Evolutionary conservation across 2,329 filamentous ascomycete species (phyloP).

Genomic region (Microdochium bolleyi): DNA sequence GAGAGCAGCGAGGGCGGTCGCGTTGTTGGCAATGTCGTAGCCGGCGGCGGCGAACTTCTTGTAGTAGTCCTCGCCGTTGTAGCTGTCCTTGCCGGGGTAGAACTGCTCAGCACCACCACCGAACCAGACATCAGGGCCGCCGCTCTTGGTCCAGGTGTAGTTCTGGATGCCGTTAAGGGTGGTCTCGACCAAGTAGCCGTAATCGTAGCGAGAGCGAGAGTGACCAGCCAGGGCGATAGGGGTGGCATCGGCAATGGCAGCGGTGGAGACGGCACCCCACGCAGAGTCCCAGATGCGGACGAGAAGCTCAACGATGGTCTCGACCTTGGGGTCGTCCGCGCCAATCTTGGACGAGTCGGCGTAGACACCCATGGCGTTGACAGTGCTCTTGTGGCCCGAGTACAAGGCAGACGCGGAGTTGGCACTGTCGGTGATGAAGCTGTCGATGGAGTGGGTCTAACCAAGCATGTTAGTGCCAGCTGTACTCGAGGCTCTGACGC

Average conservation of each 20-base stretch:
- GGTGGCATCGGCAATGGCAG: slow-evolving; percentile 74
- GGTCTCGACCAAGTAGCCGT: slow-evolving; percentile 67
- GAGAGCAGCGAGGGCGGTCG: slow-evolving; percentile 56
- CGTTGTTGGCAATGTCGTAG: slow-evolving; percentile 67
- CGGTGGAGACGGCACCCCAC: slow-evolving; percentile 68
- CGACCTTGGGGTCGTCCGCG: slow-evolving; percentile 81
- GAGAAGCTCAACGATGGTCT: slow-evolving; percentile 75
- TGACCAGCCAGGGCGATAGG: slow-evolving; percentile 69
- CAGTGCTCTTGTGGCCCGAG: slow-evolving; percentile 74
- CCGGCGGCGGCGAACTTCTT: slow-evolving; percentile 64
- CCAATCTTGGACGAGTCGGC: slow-evolving; percentile 64
- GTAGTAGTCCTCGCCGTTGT: slow-evolving; percentile 70
- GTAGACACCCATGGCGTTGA: slow-evolving; percentile 76
- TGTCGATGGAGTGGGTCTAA: slow-evolving; percentile 72
- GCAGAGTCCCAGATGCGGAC: slow-evolving; percentile 55
- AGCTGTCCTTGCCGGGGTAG: slow-evolving; percentile 55
- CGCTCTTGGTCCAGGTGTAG: slow-evolving; percentile 71
- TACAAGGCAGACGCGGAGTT: slow-evolving; percentile 79
- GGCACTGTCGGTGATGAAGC: slow-evolving; percentile 79
- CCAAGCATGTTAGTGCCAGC: slow-evolving; percentile 1
- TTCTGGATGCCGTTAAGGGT: slow-evolving; percentile 70
- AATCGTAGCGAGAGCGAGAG: slow-evolving; percentile 60
- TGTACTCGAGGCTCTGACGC: neutral
- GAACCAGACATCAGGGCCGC: slow-evolving; percentile 73
- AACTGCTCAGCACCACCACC: slow-evolving; percentile 81